Evolutionary conservation across 805 yeast genomes (phyloP), one percentile per base, ranked within the genome.

Genomic region (Wickerhamomyces pijperi): DNA sequence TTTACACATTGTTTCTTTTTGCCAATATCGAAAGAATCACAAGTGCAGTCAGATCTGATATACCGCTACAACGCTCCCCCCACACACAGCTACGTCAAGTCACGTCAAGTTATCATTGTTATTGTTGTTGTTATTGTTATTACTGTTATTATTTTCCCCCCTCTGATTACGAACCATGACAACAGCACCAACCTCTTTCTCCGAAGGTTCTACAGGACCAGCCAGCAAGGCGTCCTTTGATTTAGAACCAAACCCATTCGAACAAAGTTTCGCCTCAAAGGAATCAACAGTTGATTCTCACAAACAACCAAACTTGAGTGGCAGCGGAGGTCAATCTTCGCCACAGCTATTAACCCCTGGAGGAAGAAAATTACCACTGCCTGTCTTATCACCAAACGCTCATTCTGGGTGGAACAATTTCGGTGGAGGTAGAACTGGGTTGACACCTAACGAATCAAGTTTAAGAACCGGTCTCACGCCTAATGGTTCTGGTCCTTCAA

Each of bases 161-260:
- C n/a, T n/a, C n/a, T n/a, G n/a, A n/a, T n/a, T n/a, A n/a, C n/a
- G n/a, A n/a, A 25, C 12, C 14, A 25, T 25, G 29, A 25, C 29
- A 4, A 25, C 9, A 8, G 14, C 29, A 8, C 29, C 7, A 14
- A 25, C 9, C 7, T 9, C 29, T 9, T 25, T 4, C 29, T 25
- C 29, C 14, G 29, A 25, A 12, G 29, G 29, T 35, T 39, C 43
- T 35, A 40, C 19, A 39, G 32, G 33, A 14, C 46, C 14, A 36
- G 43, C 37, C 39, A 51, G 29, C 12, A 49, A 51, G 34, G 46
- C 54, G 3, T 46, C 84, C 32, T 74, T 85, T 51, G 90, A 81
- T 44, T 65, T 87, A 42, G 98, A 92, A 58, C 95, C 92, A 9
- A 90, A 90, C 53, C 97, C 97, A 4, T 90, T 90, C 56, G 98